A percentile compares a stretch with the other conserved stretches of the same genome.
Conservation (phyloP, 768 basidiomycete species). For the Phallus indusiatus region DNA sequence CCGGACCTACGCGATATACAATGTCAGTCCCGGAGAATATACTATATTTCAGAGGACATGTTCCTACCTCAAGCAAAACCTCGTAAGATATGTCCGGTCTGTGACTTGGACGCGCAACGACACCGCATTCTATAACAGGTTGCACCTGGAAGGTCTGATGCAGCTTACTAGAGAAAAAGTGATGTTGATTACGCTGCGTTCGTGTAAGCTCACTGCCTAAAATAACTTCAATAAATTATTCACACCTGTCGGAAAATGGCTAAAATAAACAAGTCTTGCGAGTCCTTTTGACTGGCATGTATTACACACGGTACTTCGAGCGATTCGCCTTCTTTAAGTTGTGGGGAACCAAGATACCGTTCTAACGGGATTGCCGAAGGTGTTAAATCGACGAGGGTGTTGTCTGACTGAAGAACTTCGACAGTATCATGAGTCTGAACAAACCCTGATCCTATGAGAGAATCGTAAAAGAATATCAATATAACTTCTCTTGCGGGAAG, state of each 20-base stretch:
- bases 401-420: conserved; percentile 38
- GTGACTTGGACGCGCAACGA: conserved; percentile 38
- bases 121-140: conserved; percentile 46
- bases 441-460: background rate
- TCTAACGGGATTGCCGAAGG: conserved; percentile 40
- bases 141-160: conserved; percentile 49
- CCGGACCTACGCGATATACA: conserved; percentile 41
- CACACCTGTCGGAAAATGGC: conserved; percentile 58
- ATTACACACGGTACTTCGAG: conserved; percentile 43
- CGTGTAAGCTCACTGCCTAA: background rate
- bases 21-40: background rate
- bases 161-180: conserved; percentile 52
- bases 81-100: conserved; percentile 7
- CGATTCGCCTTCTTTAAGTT: conserved; percentile 38
- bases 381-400: conserved; percentile 38
- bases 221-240: background rate
- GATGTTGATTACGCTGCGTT: conserved; percentile 33
- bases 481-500: background rate
- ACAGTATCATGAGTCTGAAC: conserved; percentile 1
- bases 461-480: background rate
- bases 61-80: conserved; percentile 14
- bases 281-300: conserved; percentile 37
- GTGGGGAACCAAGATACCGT: conserved; percentile 15
- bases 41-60: background rate
- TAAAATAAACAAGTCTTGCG: conserved; percentile 47